Evolutionary conservation across 2,329 filamentous ascomycete genomes (phyloP).

Genomic region (Cyphellophora europaea): DNA sequence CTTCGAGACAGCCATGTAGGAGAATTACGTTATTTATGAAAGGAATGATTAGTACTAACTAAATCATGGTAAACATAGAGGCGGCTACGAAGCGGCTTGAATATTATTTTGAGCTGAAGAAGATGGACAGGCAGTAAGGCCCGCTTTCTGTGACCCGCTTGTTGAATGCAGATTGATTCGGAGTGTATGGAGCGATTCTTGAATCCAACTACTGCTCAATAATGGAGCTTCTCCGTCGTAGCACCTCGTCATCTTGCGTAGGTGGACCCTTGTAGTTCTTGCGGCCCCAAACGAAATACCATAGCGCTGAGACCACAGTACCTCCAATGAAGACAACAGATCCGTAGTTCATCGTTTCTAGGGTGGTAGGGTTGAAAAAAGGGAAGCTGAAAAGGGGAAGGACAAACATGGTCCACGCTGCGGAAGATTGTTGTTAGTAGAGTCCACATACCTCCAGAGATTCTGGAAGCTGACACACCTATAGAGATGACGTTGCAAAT

Average conservation of each 20-base stretch:
- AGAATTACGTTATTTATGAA: too few relatives aligned
- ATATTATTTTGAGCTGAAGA: too few relatives aligned
- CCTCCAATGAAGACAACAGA: conserved; percentile 52
- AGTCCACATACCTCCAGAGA: too few relatives aligned
- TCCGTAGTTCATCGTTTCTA: conserved; percentile 47
- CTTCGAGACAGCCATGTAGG: too few relatives aligned
- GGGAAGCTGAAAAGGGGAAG: conserved; percentile 45
- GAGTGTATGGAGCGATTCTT: too few relatives aligned
- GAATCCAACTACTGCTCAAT: too few relatives aligned
- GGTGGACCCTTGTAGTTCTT: conserved; percentile 28
- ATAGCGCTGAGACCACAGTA: conserved; percentile 7
- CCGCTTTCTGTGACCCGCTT: too few relatives aligned
- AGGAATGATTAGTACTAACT: too few relatives aligned
- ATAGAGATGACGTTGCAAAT: conserved; percentile 56
- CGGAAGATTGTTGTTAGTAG: conserved; percentile 4
- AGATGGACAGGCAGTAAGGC: too few relatives aligned
- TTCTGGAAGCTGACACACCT: conserved; percentile 53
- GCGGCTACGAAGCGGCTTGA: too few relatives aligned
- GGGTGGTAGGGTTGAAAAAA: conserved; percentile 42
- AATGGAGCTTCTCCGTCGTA: not conserved
- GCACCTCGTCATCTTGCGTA: conserved; percentile 9
- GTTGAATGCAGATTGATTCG: too few relatives aligned
- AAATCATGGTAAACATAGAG: too few relatives aligned
- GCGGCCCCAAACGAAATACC: conserved; percentile 15
- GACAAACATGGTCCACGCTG: conserved; percentile 30